Conservation (phyloP, 1,284 basidiomycete species). For the Nidula niveotomentosa region DNA sequence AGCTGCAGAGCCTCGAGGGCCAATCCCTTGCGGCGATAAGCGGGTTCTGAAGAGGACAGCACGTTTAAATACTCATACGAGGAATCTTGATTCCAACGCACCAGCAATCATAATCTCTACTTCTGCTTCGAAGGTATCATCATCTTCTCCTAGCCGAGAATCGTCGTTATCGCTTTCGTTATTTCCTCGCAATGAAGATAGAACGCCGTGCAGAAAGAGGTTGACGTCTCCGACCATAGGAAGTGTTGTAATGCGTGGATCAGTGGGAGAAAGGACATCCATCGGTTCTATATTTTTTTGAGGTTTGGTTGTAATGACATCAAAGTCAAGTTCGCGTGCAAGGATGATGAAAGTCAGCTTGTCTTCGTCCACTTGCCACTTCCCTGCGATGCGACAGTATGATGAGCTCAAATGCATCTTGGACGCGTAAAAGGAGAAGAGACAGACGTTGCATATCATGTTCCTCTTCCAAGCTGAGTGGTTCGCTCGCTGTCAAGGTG, state of each 20-base stretch:
- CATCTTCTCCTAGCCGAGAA: constrained; percentile 16
- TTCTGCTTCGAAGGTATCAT: constrained; percentile 53
- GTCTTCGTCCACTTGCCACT: constrained; percentile 88
- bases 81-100: constrained; percentile 1
- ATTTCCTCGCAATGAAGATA: constrained; percentile 7
- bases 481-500: constrained; percentile 85
- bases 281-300: background rate
- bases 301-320: background rate
- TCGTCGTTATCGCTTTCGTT: constrained; percentile 3
- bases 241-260: constrained; percentile 39
- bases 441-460: constrained; percentile 86
- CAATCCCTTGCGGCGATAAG: constrained; percentile 64
- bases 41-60: constrained; percentile 41
- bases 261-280: constrained; percentile 15
- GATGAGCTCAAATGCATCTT: background rate
- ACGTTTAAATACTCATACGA: background rate
- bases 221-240: constrained; percentile 95
- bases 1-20: constrained; percentile 67
- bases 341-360: constrained; percentile 95
- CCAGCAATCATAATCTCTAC: constrained; percentile 81
- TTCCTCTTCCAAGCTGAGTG: constrained; percentile 81
- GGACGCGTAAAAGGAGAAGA: background rate
- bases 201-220: constrained; percentile 73
- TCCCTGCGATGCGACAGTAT: constrained; percentile 43
- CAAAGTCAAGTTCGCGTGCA: constrained; percentile 27